phyloP scores from a whole-genome alignment of 768 basidiomycete genomes.

The Tremella yokohamensis region DNA sequence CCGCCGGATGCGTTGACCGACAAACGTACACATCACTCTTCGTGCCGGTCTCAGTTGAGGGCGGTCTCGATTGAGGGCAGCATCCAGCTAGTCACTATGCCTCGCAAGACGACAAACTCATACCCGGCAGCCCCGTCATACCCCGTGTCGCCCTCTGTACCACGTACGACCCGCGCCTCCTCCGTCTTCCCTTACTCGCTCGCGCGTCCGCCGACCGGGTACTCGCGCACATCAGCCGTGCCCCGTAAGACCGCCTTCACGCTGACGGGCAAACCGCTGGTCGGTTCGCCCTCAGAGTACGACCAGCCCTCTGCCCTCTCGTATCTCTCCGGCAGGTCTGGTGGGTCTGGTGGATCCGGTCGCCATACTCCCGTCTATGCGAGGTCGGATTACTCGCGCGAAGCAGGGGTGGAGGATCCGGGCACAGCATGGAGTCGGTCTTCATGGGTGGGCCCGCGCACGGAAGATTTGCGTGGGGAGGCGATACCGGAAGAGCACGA shows the following conservation, averaged over 20 bases:
- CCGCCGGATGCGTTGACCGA: no score
- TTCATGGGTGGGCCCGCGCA: conserved; percentile 14
- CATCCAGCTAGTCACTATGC: no score
- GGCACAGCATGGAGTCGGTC: conserved; percentile 8
- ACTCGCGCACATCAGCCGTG: conserved; percentile 17
- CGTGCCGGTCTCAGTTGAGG: no score
- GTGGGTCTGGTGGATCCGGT: not conserved
- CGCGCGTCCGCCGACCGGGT: conserved; percentile 32
- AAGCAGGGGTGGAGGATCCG: not conserved
- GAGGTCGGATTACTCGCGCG: not conserved
- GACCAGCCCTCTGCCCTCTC: not conserved
- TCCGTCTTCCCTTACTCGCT: conserved; percentile 39
- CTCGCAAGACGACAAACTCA: no score
- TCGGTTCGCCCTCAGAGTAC: not conserved
- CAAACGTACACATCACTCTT: no score
- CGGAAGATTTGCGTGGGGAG: not conserved
- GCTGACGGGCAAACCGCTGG: conserved; percentile 5
- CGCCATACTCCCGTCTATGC: not conserved
- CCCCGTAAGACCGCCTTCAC: conserved; percentile 5
- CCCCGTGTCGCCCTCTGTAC: conserved; percentile 18
- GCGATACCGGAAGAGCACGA: conserved; percentile 1
- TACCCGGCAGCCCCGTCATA: conserved; percentile 3
- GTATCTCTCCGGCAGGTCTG: not conserved
- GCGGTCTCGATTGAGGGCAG: no score
- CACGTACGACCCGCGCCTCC: conserved; percentile 17